These are phyloP conservation scores for Picochlorum sp. DNA, from an alignment of 139 green algal species.

Conservation along the genomic window DNA sequence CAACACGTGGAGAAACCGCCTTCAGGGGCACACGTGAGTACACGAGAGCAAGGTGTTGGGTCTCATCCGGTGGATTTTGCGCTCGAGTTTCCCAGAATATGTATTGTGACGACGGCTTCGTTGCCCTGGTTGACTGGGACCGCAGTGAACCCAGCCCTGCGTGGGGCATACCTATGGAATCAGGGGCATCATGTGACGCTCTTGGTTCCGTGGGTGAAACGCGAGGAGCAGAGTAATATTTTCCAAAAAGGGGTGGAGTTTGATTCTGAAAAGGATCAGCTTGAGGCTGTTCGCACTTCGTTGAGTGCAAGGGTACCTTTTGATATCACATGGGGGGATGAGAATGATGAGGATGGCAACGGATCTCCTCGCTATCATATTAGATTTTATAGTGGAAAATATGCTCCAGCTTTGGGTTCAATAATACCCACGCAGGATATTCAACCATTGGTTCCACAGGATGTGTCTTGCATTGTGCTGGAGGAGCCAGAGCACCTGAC, in stretches of 20 bases:
- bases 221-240: constrained; percentile 37
- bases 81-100: not conserved
- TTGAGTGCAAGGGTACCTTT: constrained; percentile 27
- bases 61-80: constrained; percentile 15
- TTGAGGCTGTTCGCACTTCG: not conserved
- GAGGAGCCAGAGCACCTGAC: constrained; percentile 71
- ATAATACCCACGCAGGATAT: constrained; percentile 58
- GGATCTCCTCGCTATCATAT: constrained; percentile 1
- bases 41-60: not conserved
- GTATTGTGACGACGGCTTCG: constrained; percentile 52
- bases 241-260: constrained; percentile 42
- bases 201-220: constrained; percentile 48
- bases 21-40: not conserved
- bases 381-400: constrained; percentile 29
- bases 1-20: not conserved
- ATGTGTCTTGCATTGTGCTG: constrained; percentile 44
- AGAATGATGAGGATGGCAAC: not conserved
- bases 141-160: constrained; percentile 55
- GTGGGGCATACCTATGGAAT: constrained; percentile 48
- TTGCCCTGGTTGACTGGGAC: constrained; percentile 71
- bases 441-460: constrained; percentile 35
- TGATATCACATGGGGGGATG: not conserved
- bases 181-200: constrained; percentile 44
- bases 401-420: constrained; percentile 41
- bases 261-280: constrained; percentile 28